Conservation (phyloP, 305 asterid genomes). For the Fraxinus paxiana region DNA sequence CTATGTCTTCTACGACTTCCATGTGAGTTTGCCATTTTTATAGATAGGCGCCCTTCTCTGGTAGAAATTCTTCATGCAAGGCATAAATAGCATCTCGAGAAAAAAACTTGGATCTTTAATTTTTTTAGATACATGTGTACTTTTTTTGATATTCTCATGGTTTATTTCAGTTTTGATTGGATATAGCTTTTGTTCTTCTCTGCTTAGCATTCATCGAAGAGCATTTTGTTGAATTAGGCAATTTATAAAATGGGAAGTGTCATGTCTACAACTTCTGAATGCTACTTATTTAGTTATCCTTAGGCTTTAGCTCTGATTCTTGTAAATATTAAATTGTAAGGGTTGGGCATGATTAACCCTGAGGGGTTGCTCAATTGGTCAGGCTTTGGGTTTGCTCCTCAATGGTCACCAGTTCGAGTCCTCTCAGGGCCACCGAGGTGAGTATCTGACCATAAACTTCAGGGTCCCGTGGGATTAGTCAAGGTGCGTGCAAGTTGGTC, state of each 20-base stretch:
- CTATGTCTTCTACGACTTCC: background rate
- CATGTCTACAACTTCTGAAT: background rate
- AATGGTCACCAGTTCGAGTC: too few species aligned
- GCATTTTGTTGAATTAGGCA: background rate
- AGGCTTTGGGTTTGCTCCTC: too few species aligned
- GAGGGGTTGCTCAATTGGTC: too few species aligned
- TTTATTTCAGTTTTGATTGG: background rate
- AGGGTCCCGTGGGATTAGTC: too few species aligned
- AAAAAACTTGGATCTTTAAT: background rate
- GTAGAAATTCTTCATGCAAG: background rate
- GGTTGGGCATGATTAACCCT: background rate
- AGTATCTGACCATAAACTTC: too few species aligned
- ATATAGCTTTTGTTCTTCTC: background rate
- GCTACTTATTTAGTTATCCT: background rate
- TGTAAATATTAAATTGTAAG: background rate
- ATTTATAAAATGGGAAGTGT: background rate
- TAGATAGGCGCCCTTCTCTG: background rate
- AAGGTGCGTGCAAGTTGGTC: too few species aligned
- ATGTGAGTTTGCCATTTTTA: background rate
- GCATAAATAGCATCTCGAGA: background rate
- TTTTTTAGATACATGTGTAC: background rate
- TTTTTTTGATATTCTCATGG: background rate
- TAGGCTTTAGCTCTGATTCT: background rate
- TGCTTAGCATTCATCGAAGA: background rate
- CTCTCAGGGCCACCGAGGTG: too few species aligned